Base-by-base conservation (phyloP, 805 yeast species). In the Lipomyces kockii region DNA sequence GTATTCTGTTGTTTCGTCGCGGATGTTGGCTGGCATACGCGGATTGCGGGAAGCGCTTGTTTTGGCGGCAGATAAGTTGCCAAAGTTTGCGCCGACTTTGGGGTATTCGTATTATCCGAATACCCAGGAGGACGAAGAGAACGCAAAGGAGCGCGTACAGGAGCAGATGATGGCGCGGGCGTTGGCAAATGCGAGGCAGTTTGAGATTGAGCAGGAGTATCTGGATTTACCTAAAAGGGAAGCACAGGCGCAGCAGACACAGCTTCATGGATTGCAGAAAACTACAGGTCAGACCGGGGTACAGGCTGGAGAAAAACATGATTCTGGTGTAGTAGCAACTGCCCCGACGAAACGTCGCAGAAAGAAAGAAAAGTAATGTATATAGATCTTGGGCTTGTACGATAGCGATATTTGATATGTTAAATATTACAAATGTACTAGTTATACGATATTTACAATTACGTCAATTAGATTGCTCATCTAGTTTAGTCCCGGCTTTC, bases 1-100 rank as follows among this genome's bases (percentile, higher is more conserved):
- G 0, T 87, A 87, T 74, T 87, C 90, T 51, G 84, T 93, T 2
- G 81, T 94, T 6, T 85, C 90, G 22, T 87, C 93, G 46, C 80
- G 98, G 67, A 78, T 92, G 43, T 78, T 88, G 71, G 83, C 88
- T 54, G 81, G 87, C 1, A 78, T 80, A 7, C 74, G 76, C 60
- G 76, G 78, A 65, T 74, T 88, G 54, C 78, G 82, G 29, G 80
- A 83, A 39, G 85, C 89, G 0, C 74, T 88, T 55, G 54, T 51
- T 3, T 54, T 70, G 35, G 67, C 67, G 3, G 64, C 69, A 3
- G 72, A 69, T 35, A 65, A 67, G 29, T 22, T 88, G 61, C 85
- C 89, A 0, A 80, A 80, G 25, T 88, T 86, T 74, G 83, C 87
- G 6, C 88, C 90, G 0, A 81, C 89, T 0, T 84, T 83, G 63